Conservation (phyloP, 2,329 filamentous ascomycete species). For the Sclerotinia minor region DNA sequence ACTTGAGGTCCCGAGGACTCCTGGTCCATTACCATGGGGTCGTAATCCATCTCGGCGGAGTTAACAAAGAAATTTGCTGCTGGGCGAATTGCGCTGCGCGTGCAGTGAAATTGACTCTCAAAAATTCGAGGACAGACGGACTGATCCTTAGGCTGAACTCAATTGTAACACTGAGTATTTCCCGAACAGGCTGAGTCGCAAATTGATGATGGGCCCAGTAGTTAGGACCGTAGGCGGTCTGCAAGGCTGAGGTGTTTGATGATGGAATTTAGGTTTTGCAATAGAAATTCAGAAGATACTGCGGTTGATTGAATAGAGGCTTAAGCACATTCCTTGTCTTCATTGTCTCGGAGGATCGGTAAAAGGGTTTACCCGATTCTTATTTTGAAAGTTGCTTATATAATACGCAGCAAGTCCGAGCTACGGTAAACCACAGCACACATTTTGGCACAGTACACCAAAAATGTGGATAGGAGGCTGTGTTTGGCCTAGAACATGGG, state of each 20-base stretch:
- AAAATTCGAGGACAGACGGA: conserved; percentile 14
- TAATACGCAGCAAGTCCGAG: background rate
- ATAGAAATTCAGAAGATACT: conserved; percentile 13
- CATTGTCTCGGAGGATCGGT: conserved; percentile 11
- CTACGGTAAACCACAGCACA: background rate
- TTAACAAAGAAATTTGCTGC: conserved; percentile 22
- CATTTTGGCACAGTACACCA: background rate
- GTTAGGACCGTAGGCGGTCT: conserved; percentile 26
- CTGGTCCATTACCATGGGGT: conserved; percentile 46
- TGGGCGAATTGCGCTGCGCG: conserved; percentile 30
- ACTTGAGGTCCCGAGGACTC: conserved; percentile 49
- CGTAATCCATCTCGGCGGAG: conserved; percentile 49
- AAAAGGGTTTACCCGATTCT: background rate
- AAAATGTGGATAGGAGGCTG: conserved; percentile 16
- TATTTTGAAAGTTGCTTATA: background rate
- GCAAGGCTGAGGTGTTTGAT: conserved; percentile 31
- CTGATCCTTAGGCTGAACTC: conserved; percentile 9
- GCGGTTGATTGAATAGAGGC: conserved; percentile 26
- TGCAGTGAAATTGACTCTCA: conserved; percentile 1
- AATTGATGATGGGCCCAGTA: background rate
- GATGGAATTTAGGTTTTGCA: conserved; percentile 13
- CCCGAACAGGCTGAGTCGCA: conserved; percentile 8
- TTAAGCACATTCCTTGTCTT: conserved; percentile 17
- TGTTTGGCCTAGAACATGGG: conserved; percentile 12
- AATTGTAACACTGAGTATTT: conserved; percentile 8